Percentiles rank a stretch among this genome's conserved stretches.
These are phyloP conservation scores for Pyrus bretschneideri DNA, from an alignment of 306 rosid genomes.

Conservation along the genomic window DNA sequence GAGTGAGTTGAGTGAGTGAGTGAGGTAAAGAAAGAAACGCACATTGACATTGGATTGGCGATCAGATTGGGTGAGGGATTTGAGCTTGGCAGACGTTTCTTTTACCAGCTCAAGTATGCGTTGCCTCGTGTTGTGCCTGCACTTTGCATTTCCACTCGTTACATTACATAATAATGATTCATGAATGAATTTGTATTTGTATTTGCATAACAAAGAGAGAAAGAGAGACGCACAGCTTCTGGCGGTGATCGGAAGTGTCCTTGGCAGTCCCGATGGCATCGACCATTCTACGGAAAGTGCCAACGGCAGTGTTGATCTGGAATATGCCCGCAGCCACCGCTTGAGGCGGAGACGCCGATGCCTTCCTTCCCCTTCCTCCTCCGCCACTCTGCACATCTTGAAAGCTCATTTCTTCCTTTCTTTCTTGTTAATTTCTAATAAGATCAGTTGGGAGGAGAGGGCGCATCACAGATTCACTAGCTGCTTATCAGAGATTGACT, in stretches of 20 bases:
- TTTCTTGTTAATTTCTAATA: not conserved
- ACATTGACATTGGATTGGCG: conserved; percentile 33
- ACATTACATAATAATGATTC: not conserved
- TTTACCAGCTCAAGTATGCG: conserved; percentile 59
- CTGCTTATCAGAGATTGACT: too few species aligned
- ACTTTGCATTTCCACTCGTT: not conserved
- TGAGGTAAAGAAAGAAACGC: not conserved
- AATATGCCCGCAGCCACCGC: conserved; percentile 68
- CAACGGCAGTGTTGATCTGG: conserved; percentile 78
- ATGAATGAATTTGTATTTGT: not conserved
- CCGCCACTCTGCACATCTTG: conserved; percentile 45
- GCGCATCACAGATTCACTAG: not conserved
- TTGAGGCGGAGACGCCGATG: conserved; percentile 35
- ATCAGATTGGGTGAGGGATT: conserved; percentile 46
- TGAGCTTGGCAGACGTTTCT: conserved; percentile 72
- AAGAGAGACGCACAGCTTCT: conserved; percentile 42
- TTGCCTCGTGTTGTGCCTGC: conserved; percentile 64
- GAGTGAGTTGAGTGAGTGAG: too few species aligned
- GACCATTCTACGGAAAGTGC: conserved; percentile 62
- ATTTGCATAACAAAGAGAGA: not conserved
- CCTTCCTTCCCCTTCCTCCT: conserved; percentile 9
- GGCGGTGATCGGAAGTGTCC: conserved; percentile 67
- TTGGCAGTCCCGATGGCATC: conserved; percentile 65
- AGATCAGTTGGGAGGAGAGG: not conserved
- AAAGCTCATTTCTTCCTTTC: conserved; percentile 45